Percentiles rank a stretch among this genome's conserved stretches.
phyloP scores from a whole-genome alignment of 75 land plant genomes.

The Sequoiadendron giganteum region DNA sequence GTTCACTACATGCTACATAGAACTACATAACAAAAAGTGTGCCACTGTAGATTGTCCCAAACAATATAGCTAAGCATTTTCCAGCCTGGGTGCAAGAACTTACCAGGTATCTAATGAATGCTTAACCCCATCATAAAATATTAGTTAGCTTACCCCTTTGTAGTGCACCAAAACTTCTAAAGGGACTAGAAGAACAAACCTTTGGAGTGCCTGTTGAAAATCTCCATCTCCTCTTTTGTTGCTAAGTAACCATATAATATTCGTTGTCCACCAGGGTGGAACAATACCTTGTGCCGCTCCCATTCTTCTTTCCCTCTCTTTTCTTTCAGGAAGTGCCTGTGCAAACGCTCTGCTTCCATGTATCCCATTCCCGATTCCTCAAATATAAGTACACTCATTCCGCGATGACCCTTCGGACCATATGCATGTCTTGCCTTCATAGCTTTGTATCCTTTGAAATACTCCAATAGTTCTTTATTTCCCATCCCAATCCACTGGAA shows the following conservation, averaged over 20 bases:
- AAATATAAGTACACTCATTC: conserved; percentile 33
- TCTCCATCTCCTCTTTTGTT: conserved; percentile 22
- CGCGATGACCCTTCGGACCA: conserved; percentile 40
- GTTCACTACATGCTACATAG: neutral
- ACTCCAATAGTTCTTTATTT: conserved; percentile 32
- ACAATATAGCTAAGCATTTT: neutral
- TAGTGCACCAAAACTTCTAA: neutral
- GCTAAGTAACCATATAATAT: conserved; percentile 39
- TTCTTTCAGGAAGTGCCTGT: conserved; percentile 16
- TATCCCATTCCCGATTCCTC: conserved; percentile 27
- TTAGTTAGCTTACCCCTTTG: neutral
- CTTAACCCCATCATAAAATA: neutral
- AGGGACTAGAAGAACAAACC: neutral
- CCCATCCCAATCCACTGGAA: conserved; percentile 25
- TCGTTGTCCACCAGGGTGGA: conserved; percentile 30
- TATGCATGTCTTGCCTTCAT: conserved; percentile 38
- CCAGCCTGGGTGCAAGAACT: neutral
- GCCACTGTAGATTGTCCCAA: neutral
- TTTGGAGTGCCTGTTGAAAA: conserved; percentile 30
- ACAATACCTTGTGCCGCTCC: conserved; percentile 16
- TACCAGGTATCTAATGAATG: neutral
- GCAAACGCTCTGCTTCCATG: conserved; percentile 21
- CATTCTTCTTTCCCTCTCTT: conserved; percentile 32
- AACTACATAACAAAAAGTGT: neutral
- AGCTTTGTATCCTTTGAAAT: conserved; percentile 29